Conservation (phyloP, 345 rosid genomes). For the Excoecaria agallocha region DNA sequence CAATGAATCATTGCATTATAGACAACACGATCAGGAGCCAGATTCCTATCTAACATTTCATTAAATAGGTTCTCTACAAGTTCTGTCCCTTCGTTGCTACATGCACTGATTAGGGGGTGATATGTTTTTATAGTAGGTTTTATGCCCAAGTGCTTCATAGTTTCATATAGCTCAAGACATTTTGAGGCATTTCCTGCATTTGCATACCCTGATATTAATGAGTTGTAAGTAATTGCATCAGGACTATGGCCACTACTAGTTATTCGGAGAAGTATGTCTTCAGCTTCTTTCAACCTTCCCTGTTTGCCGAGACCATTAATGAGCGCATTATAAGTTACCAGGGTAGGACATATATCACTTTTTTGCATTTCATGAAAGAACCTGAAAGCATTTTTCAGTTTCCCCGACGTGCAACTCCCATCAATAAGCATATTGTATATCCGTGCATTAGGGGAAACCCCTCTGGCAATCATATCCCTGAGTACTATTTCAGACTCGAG, state of each 20-base stretch:
- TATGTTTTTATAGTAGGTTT: conserved; percentile 56
- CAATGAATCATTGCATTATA: conserved; percentile 58
- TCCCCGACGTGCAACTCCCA: conserved; percentile 54
- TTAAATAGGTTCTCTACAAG: conserved; percentile 45
- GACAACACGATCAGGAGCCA: conserved; percentile 55
- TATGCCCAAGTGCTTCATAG: conserved; percentile 56
- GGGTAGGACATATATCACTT: conserved; percentile 42
- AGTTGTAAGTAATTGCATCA: conserved; percentile 69
- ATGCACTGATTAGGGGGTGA: conserved; percentile 53
- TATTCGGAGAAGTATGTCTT: conserved; percentile 54
- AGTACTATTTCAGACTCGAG: conserved; percentile 73
- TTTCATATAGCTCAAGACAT: conserved; percentile 61
- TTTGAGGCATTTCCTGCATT: conserved; percentile 42
- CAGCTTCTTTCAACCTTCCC: conserved; percentile 57
- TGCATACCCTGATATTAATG: conserved; percentile 65
- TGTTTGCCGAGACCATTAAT: conserved; percentile 63
- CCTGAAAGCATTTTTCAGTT: conserved; percentile 54
- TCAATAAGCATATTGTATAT: conserved; percentile 74
- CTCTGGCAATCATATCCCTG: conserved; percentile 58
- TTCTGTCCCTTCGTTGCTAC: conserved; percentile 45
- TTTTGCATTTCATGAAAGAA: conserved; percentile 62
- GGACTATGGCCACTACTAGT: conserved; percentile 47
- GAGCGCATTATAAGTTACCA: conserved; percentile 74
- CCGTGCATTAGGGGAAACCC: conserved; percentile 53
- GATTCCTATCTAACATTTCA: conserved; percentile 49